phyloP scores from a whole-genome alignment of 1,284 basidiomycete species.

The Austroboletus novae-zelandiae region DNA sequence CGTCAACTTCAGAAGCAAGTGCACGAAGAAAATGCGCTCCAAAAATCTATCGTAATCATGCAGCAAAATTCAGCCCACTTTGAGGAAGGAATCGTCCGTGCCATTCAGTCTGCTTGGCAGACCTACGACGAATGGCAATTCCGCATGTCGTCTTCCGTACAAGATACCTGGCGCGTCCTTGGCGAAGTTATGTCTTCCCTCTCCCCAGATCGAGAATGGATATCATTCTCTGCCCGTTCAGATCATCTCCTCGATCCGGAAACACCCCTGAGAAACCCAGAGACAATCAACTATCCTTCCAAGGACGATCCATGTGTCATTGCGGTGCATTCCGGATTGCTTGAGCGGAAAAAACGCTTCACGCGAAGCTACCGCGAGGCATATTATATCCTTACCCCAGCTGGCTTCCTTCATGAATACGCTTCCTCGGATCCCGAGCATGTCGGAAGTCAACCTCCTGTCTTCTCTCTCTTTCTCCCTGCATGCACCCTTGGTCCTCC shows the following conservation, averaged over 20 bases:
- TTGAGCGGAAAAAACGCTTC: slow-evolving; percentile 98
- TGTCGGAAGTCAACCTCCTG: slow-evolving; percentile 62
- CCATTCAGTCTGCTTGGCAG: slow-evolving; percentile 95
- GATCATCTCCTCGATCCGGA: slow-evolving; percentile 98
- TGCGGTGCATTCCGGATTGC: slow-evolving; percentile 86
- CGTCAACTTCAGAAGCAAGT: slow-evolving; percentile 93
- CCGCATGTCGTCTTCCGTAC: slow-evolving; percentile 78
- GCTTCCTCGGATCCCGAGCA: slow-evolving; percentile 70
- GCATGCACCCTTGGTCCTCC: slow-evolving; percentile 96
- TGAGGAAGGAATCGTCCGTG: slow-evolving; percentile 94
- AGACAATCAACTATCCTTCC: slow-evolving; percentile 84
- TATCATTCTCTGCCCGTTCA: slow-evolving; percentile 89
- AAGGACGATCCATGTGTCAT: slow-evolving; percentile 91
- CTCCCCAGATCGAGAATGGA: slow-evolving; percentile 94
- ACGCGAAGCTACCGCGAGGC: slow-evolving; percentile 86
- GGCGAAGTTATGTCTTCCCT: slow-evolving; percentile 81
- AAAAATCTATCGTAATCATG: slow-evolving; percentile 99
- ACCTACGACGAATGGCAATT: slow-evolving; percentile 98
- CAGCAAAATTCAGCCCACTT: slow-evolving; percentile 98
- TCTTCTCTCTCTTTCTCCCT: slow-evolving; percentile 91
- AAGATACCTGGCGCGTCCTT: slow-evolving; percentile 79
- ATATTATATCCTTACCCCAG: slow-evolving; percentile 93
- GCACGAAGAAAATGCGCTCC: slow-evolving; percentile 95
- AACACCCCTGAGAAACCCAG: slow-evolving; percentile 84
- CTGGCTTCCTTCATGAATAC: slow-evolving; percentile 95